These are phyloP conservation scores for Tylopilus subfusipes DNA, from an alignment of 768 basidiomycete genomes.

Conservation along the genomic window DNA sequence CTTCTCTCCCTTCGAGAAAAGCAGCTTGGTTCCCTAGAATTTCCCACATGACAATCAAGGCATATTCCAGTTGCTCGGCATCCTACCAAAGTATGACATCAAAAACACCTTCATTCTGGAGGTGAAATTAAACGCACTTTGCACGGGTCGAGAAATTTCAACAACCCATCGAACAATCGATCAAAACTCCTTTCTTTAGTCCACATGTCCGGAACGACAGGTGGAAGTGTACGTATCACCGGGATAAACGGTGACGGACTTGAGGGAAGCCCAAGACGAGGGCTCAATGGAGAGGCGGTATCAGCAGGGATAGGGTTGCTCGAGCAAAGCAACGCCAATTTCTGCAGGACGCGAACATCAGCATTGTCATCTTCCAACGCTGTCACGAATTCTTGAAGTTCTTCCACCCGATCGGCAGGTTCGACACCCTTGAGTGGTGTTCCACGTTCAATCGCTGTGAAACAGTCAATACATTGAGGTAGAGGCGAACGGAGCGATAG, in stretches of 20 bases:
- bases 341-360: conserved; percentile 56
- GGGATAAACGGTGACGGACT: conserved; percentile 59
- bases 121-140: conserved; percentile 45
- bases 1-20: conserved; percentile 76
- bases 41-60: conserved; percentile 80
- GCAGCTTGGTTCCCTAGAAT: conserved; percentile 70
- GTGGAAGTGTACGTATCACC: conserved; percentile 34
- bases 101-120: not conserved
- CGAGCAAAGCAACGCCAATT: conserved; percentile 60
- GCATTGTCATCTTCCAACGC: conserved; percentile 52
- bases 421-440: conserved; percentile 41
- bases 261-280: conserved; percentile 46
- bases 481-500: conserved; percentile 25
- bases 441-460: conserved; percentile 43
- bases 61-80: conserved; percentile 69
- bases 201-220: conserved; percentile 64
- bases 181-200: conserved; percentile 67
- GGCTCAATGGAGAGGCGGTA: conserved; percentile 50
- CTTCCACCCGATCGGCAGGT: conserved; percentile 40
- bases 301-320: conserved; percentile 47
- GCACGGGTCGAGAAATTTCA: conserved; percentile 56
- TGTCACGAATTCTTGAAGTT: conserved; percentile 51
- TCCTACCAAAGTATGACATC: conserved; percentile 38
- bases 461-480: conserved; percentile 9
- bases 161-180: conserved; percentile 60